These are phyloP conservation scores for Corylus americana DNA, from an alignment of 306 rosid genomes.

Conservation along the genomic window DNA sequence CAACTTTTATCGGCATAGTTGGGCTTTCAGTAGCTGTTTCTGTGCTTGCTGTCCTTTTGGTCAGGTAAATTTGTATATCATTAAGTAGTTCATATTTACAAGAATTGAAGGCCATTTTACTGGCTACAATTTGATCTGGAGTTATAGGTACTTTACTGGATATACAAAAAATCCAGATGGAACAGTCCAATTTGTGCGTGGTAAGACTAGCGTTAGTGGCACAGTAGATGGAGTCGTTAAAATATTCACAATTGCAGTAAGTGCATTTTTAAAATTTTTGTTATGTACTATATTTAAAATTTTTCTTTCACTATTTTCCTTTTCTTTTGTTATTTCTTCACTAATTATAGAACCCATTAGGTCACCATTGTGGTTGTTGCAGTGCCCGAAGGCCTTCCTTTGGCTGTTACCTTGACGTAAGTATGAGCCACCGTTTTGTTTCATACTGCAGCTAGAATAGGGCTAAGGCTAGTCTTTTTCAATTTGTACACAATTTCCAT, in stretches of 20 bases:
- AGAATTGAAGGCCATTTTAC: constrained; percentile 14
- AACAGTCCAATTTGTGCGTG: constrained; percentile 40
- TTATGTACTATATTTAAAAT: neutral
- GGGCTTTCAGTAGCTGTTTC: constrained; percentile 83
- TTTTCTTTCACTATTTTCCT: neutral
- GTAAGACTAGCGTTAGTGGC: constrained; percentile 55
- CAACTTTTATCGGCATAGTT: constrained; percentile 93
- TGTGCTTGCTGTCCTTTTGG: constrained; percentile 82
- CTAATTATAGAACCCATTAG: constrained; percentile 57
- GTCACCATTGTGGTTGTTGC: constrained; percentile 99
- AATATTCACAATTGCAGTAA: constrained; percentile 91
- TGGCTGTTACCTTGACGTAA: constrained; percentile 98
- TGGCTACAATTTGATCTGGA: constrained; percentile 30
- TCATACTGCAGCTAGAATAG: constrained; percentile 16
- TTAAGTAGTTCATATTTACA: constrained; percentile 4
- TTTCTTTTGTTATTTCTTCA: constrained; percentile 8
- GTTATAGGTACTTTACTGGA: constrained; percentile 79
- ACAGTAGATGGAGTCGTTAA: constrained; percentile 69
- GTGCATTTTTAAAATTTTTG: constrained; percentile 38
- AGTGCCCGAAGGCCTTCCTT: constrained; percentile 97
- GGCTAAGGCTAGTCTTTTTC: constrained; percentile 1
- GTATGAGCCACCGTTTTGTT: constrained; percentile 31
- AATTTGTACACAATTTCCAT: too few relatives aligned
- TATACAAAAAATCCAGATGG: constrained; percentile 51
- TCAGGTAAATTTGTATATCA: constrained; percentile 54